Conservation (phyloP, 495 filamentous ascomycete genomes). For the Neurospora tetraspora region DNA sequence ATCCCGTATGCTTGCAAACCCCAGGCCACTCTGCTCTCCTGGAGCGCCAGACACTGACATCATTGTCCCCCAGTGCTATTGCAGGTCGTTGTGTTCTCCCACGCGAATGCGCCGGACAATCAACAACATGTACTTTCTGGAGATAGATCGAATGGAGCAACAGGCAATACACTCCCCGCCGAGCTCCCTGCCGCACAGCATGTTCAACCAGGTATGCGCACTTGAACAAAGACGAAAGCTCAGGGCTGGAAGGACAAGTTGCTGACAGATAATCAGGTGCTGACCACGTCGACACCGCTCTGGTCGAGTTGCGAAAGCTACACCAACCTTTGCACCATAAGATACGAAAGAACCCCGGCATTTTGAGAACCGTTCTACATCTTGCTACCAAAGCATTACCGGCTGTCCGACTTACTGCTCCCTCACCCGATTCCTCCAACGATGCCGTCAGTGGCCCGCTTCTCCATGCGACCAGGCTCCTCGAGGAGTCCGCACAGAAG, state of each 20-base stretch:
- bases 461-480: constrained; percentile 55
- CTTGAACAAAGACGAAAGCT: too few relatives aligned
- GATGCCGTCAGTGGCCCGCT: constrained; percentile 27
- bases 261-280: constrained; percentile 23
- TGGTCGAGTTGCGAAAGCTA: constrained; percentile 33
- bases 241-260: background rate
- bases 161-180: constrained; percentile 17
- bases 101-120: constrained; percentile 19
- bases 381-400: constrained; percentile 31
- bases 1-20: constrained; percentile 25
- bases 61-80: constrained; percentile 27
- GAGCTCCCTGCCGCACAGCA: constrained; percentile 19
- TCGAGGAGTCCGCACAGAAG: constrained; percentile 63
- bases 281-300: constrained; percentile 35
- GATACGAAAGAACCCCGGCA: constrained; percentile 25
- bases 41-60: constrained; percentile 13
- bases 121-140: constrained; percentile 27
- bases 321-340: constrained; percentile 25
- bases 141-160: constrained; percentile 11
- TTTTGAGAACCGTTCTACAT: constrained; percentile 28
- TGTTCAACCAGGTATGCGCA: constrained; percentile 18
- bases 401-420: constrained; percentile 30
- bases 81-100: constrained; percentile 29
- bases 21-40: background rate
- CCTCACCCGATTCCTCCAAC: constrained; percentile 22